A percentile compares a stretch with the other conserved stretches of the same genome.
Evolutionary conservation across 192 early-diverging fungal genomes (phyloP).

Genomic region (Coemansia sp.): DNA sequence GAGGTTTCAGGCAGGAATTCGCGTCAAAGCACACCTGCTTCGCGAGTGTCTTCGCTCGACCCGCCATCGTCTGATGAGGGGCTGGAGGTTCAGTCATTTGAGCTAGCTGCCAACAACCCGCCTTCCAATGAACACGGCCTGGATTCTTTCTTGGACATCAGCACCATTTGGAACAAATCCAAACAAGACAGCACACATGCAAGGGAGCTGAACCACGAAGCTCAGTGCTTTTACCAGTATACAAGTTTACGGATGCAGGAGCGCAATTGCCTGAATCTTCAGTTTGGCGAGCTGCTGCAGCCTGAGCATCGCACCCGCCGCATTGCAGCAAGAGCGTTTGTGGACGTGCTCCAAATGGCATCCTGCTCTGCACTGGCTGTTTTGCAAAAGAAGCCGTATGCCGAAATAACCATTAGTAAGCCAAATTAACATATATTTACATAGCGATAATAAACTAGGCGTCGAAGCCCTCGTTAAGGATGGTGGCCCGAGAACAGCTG

Average conservation of each 20-base stretch:
- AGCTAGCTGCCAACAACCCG: slow-evolving; percentile 21
- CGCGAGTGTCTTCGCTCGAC: slow-evolving; percentile 25
- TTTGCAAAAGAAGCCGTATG: slow-evolving; percentile 10
- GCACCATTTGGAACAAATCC: neutral
- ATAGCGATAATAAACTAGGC: too few species aligned
- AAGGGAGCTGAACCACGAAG: slow-evolving; percentile 21
- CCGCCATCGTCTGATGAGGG: slow-evolving; percentile 32
- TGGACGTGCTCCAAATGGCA: slow-evolving; percentile 41
- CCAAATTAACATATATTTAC: too few species aligned
- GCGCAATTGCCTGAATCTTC: neutral
- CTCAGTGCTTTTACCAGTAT: slow-evolving; percentile 29
- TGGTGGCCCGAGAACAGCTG: slow-evolving; percentile 4
- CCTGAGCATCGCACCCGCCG: slow-evolving; percentile 24
- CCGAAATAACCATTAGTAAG: neutral
- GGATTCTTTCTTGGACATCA: slow-evolving; percentile 37
- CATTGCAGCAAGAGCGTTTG: slow-evolving; percentile 41
- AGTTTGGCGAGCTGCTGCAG: slow-evolving; percentile 22
- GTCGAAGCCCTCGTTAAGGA: slow-evolving; percentile 20
- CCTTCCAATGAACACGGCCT: slow-evolving; percentile 11
- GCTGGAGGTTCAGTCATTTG: slow-evolving; percentile 36
- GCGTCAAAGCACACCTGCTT: slow-evolving; percentile 12
- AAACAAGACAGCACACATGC: neutral
- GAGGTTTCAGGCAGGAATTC: neutral
- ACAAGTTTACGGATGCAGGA: slow-evolving; percentile 15
- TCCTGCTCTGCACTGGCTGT: slow-evolving; percentile 28